Evolutionary conservation across 768 basidiomycete species (phyloP).

Genomic region (Neoboletus subvelutipes): DNA sequence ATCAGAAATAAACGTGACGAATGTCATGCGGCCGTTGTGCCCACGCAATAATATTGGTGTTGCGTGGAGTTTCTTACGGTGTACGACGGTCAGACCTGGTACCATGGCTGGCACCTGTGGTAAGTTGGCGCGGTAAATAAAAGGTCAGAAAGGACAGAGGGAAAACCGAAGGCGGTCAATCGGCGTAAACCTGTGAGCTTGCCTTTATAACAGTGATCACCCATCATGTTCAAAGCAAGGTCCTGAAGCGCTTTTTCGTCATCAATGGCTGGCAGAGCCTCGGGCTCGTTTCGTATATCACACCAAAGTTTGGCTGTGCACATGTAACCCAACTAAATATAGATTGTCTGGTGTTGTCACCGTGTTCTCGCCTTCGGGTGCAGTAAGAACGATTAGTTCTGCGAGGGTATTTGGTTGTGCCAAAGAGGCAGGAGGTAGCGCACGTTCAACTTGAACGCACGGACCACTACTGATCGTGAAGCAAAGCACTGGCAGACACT

Average conservation of each 20-base stretch:
- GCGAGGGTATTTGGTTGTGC: not conserved
- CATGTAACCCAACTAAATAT: not conserved
- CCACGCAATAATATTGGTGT: slow-evolving; percentile 11
- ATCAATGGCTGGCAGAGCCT: not conserved
- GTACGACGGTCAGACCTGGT: not conserved
- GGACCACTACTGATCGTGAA: no score
- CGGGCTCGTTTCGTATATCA: not conserved
- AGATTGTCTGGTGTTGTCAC: not conserved
- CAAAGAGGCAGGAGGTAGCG: not conserved
- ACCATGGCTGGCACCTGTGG: not conserved
- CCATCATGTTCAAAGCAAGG: not conserved
- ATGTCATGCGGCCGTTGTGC: slow-evolving; percentile 9
- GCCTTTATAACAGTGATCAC: not conserved
- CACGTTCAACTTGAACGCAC: not conserved
- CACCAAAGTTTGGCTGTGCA: not conserved
- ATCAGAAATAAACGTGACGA: slow-evolving; percentile 20
- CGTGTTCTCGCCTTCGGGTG: no score
- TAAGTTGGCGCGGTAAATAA: not conserved
- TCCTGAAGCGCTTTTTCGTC: not conserved
- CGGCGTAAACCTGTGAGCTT: not conserved
- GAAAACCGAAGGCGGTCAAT: not conserved
- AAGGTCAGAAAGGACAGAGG: not conserved
- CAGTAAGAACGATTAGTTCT: not conserved
- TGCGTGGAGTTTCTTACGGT: not conserved
- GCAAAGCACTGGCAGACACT: not conserved